Evolutionary conservation across 805 yeast species (phyloP).

Genomic region (Ogataea paraovalis): DNA sequence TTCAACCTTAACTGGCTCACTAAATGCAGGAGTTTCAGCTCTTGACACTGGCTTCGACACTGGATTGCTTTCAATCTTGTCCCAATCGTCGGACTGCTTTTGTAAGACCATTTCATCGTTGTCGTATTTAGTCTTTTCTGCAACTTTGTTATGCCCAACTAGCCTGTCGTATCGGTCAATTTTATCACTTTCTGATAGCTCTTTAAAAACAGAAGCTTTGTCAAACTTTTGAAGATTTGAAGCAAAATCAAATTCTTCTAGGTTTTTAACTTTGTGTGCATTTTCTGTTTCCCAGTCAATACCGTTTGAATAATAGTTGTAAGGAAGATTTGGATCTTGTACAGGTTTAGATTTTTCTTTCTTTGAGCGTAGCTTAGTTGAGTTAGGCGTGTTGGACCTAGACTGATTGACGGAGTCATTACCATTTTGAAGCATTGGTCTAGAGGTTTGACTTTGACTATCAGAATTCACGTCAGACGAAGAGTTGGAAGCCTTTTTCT

Average conservation of each 20-base stretch:
- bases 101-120: slow-evolving; percentile 73
- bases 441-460: slow-evolving; percentile 2
- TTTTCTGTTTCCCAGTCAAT: slow-evolving; percentile 49
- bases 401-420: not conserved
- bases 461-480: slow-evolving; percentile 1
- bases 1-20: slow-evolving; percentile 1
- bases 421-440: not conserved
- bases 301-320: slow-evolving; percentile 24
- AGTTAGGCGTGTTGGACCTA: slow-evolving; percentile 10
- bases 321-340: slow-evolving; percentile 18
- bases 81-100: slow-evolving; percentile 52
- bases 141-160: slow-evolving; percentile 66
- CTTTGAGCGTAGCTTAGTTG: slow-evolving; percentile 15
- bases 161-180: slow-evolving; percentile 58
- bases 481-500: not conserved
- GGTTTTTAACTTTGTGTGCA: slow-evolving; percentile 41
- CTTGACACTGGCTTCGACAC: not conserved
- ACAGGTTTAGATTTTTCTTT: slow-evolving; percentile 12
- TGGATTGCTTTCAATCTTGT: slow-evolving; percentile 23
- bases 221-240: slow-evolving; percentile 79
- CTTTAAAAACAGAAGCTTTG: slow-evolving; percentile 73
- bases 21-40: not conserved
- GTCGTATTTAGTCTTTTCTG: slow-evolving; percentile 50
- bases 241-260: slow-evolving; percentile 79
- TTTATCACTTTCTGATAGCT: slow-evolving; percentile 61